These are phyloP conservation scores for Amphicarpaea edgeworthii DNA, from an alignment of 306 rosid genomes.

Conservation along the genomic window DNA sequence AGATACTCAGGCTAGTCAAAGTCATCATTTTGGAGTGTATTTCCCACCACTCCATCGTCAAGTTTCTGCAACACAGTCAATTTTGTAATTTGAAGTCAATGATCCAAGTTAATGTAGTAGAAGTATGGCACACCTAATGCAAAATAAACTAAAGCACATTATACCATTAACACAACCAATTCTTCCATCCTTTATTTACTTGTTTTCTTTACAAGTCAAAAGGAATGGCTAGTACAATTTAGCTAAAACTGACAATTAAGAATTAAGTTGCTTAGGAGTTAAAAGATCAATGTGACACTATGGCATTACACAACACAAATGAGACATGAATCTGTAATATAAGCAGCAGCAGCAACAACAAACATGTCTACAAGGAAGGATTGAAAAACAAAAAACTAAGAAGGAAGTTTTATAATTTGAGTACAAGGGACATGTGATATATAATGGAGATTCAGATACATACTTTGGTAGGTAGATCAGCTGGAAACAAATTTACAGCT, in stretches of 20 bases:
- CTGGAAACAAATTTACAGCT: conserved; percentile 74
- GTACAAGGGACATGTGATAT: background rate
- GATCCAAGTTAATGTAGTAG: background rate
- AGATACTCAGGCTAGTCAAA: conserved; percentile 49
- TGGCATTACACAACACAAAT: conserved; percentile 5
- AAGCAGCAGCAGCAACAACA: background rate
- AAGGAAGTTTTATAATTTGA: background rate
- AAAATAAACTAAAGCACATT: background rate
- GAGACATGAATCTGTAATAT: background rate
- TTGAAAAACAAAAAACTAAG: background rate
- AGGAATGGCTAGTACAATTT: background rate
- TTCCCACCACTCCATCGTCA: conserved; percentile 2
- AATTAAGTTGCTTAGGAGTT: conserved; percentile 2
- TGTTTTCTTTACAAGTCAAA: background rate
- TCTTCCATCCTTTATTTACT: background rate
- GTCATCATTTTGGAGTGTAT: conserved; percentile 48
- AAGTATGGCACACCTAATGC: background rate
- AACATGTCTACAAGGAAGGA: background rate
- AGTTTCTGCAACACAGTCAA: conserved; percentile 49
- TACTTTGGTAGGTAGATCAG: conserved; percentile 61
- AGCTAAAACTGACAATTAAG: background rate
- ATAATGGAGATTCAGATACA: conserved; percentile 41
- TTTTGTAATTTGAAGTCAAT: conserved; percentile 6
- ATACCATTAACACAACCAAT: background rate
- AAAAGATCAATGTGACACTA: conserved; percentile 5